Percentiles rank a stretch among this genome's conserved stretches.
Evolutionary conservation across 768 basidiomycete genomes (phyloP).

Genomic region (Strobilomyces echinocephalus): DNA sequence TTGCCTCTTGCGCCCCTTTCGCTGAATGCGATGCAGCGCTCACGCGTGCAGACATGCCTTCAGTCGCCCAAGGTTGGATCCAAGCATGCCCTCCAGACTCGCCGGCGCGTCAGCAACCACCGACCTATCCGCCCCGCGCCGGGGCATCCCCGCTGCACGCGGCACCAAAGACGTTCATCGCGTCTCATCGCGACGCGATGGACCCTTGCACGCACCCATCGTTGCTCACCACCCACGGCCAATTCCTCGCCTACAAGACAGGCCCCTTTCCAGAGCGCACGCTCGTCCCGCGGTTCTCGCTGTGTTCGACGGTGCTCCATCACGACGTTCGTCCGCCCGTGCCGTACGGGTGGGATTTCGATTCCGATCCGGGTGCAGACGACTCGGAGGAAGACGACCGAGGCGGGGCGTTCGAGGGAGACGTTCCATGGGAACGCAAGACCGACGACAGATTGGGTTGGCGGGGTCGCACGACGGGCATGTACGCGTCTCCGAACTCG

Average conservation of each 20-base stretch:
- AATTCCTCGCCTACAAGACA: conserved; percentile 43
- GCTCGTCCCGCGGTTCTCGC: conserved; percentile 51
- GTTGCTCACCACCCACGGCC: conserved; percentile 41
- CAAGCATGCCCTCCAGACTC: conserved; percentile 20
- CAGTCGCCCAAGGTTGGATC: conserved; percentile 25
- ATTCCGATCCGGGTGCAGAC: conserved; percentile 20
- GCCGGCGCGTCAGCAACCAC: conserved; percentile 26
- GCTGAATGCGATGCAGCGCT: conserved; percentile 20
- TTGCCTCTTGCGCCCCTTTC: too few species aligned
- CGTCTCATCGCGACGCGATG: conserved; percentile 34
- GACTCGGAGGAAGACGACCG: not conserved
- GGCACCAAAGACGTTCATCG: conserved; percentile 30
- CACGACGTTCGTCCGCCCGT: conserved; percentile 51
- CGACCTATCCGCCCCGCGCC: conserved; percentile 23
- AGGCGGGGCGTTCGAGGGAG: conserved; percentile 31
- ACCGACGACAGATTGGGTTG: conserved; percentile 58
- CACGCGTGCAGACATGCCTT: conserved; percentile 31
- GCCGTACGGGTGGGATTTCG: conserved; percentile 45
- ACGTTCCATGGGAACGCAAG: conserved; percentile 65
- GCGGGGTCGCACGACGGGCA: conserved; percentile 63
- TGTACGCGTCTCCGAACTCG: too few species aligned
- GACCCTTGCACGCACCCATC: conserved; percentile 35
- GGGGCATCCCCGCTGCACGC: not conserved
- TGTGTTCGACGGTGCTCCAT: conserved; percentile 47
- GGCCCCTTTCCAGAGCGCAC: conserved; percentile 42